Base-by-base conservation (phyloP, 345 rosid species). In the Trapa incisa region DNA sequence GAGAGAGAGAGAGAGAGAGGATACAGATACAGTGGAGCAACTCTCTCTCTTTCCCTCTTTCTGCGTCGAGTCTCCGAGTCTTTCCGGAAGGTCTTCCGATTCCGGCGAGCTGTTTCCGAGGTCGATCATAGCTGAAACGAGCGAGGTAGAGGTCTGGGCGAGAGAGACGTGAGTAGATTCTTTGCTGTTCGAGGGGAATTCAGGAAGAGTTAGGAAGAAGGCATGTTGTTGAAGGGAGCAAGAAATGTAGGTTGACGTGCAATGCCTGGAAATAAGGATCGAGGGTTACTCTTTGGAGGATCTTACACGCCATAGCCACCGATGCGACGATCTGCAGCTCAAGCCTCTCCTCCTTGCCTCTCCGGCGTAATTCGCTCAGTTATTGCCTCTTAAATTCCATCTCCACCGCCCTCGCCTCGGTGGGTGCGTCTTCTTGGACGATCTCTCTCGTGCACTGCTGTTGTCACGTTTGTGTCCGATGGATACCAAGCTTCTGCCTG, bases 351-450 rank as follows among this genome's bases (percentile, higher is more conserved):
- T 58, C 63, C 48, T 80, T 80, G 77, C 75, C 82, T 80, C 80
- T 82, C 65, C 67, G 80, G 78, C 85, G 72, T 77, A 80, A 75
- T 80, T 74, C 79, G 79, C 82, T 80, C 89, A 71, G 2, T 77
- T 66, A 62, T 70, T 65, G 62, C 67, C 50, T 39, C 67, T 61
- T 54, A 37, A 47, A 69, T 47, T 54, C 39, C 47, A 56, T 64
- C 50, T 29, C 12, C 48, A 45, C 48, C 48, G 5, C 12, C 13
- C 48, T 45, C 2, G 11, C 7, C 13, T 45, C 11, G 22, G 9
- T 37, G 1, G 14, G 56, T 64, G 38, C 48, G 48, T 41, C 48
- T 7, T 45, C 48, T 45, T 13, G 48, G 48, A 12, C 60, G 57
- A 57, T 50, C 9, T 37, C 37, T 29, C 2, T 37, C 53, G 16